Conservation (phyloP, 1,284 basidiomycete species). For the Ganoderma leucocontextum region DNA sequence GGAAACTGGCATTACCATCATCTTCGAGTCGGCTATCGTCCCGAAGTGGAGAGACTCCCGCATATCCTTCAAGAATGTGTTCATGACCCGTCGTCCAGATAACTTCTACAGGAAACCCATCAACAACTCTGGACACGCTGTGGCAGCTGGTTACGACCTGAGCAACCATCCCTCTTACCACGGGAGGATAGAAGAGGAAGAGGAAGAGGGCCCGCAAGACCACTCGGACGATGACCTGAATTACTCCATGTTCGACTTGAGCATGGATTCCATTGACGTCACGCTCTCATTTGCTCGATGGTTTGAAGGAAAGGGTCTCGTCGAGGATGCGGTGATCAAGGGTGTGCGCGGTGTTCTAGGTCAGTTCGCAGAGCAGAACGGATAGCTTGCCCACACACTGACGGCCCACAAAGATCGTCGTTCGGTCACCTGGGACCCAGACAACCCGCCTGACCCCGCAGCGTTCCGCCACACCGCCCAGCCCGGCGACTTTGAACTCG, state of each 20-base stretch:
- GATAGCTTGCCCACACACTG: neutral
- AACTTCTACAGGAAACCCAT: conserved; percentile 35
- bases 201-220: conserved; percentile 34
- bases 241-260: conserved; percentile 91
- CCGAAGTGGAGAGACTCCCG: conserved; percentile 97
- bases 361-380: conserved; percentile 46
- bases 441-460: conserved; percentile 80
- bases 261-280: conserved; percentile 95
- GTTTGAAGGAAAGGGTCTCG: conserved; percentile 95
- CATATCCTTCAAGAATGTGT: conserved; percentile 97
- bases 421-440: conserved; percentile 88
- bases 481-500: conserved; percentile 92
- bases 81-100: conserved; percentile 83
- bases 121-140: conserved; percentile 51
- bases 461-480: conserved; percentile 79
- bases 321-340: conserved; percentile 91
- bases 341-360: conserved; percentile 95
- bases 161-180: conserved; percentile 79
- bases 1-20: conserved; percentile 93
- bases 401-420: conserved; percentile 75
- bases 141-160: conserved; percentile 76
- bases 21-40: conserved; percentile 98
- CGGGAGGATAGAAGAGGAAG: conserved; percentile 60
- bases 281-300: conserved; percentile 93
- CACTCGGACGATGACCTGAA: conserved; percentile 62